A percentile compares a stretch with the other conserved stretches of the same genome.
These are phyloP conservation scores for Ascochyta fabae DNA, from an alignment of 2,329 filamentous ascomycete species.

Conservation along the genomic window DNA sequence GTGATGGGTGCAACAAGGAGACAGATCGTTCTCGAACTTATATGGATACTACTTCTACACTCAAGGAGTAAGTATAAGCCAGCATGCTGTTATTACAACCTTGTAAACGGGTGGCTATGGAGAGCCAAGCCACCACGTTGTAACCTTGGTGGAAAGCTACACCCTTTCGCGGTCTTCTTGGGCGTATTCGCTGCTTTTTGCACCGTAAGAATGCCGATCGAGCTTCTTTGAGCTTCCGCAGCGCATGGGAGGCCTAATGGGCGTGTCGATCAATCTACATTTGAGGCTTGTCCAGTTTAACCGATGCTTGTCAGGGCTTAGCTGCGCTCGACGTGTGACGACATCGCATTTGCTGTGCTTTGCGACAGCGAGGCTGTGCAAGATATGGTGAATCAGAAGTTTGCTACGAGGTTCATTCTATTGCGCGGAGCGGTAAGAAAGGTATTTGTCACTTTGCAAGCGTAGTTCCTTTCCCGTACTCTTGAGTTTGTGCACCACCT, in stretches of 20 bases:
- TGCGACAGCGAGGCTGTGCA: too few species aligned
- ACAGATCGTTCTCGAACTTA: too few species aligned
- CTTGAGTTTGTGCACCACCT: neutral
- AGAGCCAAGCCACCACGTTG: neutral
- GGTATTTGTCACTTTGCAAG: neutral
- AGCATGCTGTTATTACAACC: neutral
- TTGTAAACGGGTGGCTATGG: neutral
- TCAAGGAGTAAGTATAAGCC: too few species aligned
- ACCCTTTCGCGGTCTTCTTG: too few species aligned
- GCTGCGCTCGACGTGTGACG: neutral
- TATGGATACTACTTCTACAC: too few species aligned
- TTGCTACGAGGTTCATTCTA: too few species aligned
- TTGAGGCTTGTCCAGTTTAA: neutral
- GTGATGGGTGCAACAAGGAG: too few species aligned
- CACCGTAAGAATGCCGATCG: neutral
- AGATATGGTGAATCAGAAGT: too few species aligned
- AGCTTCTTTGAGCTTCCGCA: neutral
- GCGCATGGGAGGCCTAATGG: neutral
- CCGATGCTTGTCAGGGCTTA: constrained; percentile 1
- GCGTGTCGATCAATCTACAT: neutral
- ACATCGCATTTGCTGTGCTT: neutral
- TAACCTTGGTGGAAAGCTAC: neutral
- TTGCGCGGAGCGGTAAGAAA: neutral
- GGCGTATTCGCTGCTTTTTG: neutral
- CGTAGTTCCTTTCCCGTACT: neutral